Conservation (phyloP, 129 eudicot species). For the Sambucus nigra region DNA sequence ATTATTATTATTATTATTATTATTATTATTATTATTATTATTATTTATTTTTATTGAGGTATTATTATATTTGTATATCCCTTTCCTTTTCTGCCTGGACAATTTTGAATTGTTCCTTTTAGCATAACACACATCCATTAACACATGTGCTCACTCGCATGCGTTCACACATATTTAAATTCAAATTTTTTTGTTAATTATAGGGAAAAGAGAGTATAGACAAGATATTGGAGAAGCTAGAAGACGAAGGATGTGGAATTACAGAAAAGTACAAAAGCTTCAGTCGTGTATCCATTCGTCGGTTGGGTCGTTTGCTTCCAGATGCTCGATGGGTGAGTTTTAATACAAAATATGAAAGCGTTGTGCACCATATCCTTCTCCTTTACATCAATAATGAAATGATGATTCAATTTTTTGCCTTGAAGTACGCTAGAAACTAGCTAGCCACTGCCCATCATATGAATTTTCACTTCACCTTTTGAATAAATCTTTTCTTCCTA, state of each 20-base stretch:
- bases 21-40: no score
- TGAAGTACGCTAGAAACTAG: no score
- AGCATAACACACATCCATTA: neutral
- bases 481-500: neutral
- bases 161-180: slow-evolving; percentile 6
- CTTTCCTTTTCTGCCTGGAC: neutral
- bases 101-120: no score
- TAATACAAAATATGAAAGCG: neutral
- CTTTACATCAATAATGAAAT: no score
- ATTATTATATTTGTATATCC: no score
- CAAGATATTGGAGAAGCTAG: slow-evolving; percentile 38
- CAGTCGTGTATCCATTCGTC: slow-evolving; percentile 63
- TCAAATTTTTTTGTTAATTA: slow-evolving; percentile 1
- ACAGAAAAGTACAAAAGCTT: slow-evolving; percentile 43
- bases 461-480: neutral
- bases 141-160: neutral
- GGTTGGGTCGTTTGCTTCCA: slow-evolving; percentile 89
- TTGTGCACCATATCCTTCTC: no score
- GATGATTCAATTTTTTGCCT: no score
- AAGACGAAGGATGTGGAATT: slow-evolving; percentile 36
- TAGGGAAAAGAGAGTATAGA: slow-evolving; percentile 72
- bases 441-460: neutral
- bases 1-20: no score
- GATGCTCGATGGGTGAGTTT: slow-evolving; percentile 85
- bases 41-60: neutral